Evolutionary conservation across 805 yeast genomes (phyloP).

Genomic region (Yarrowia phangngaensis): DNA sequence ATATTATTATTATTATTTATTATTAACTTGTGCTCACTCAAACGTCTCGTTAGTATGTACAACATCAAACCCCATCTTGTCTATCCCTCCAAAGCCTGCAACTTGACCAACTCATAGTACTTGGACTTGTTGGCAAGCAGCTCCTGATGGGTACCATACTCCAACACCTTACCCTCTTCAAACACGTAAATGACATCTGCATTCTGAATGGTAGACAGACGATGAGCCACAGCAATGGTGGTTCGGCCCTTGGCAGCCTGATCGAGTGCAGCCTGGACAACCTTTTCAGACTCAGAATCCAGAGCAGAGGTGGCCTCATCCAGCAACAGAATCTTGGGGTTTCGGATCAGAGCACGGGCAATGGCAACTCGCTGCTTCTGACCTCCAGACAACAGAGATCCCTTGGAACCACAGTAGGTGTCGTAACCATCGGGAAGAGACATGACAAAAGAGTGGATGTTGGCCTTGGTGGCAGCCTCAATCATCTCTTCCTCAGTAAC

Average conservation of each 20-base stretch:
- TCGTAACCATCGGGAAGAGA: constrained; percentile 59
- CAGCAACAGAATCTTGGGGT: constrained; percentile 58
- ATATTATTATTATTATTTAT: too few relatives aligned
- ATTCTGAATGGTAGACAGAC: constrained; percentile 64
- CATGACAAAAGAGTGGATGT: constrained; percentile 54
- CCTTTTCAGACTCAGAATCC: constrained; percentile 68
- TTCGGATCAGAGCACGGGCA: constrained; percentile 66
- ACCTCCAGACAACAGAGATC: constrained; percentile 64
- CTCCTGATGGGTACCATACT: constrained; percentile 53
- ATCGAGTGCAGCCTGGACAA: constrained; percentile 67
- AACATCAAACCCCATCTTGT: too few relatives aligned
- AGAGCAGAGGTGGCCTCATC: constrained; percentile 70
- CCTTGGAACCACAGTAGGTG: constrained; percentile 54
- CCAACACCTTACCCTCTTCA: constrained; percentile 58
- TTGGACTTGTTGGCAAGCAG: constrained; percentile 43
- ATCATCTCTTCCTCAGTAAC: constrained; percentile 46
- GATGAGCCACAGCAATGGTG: constrained; percentile 79
- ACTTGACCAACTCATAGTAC: constrained; percentile 42
- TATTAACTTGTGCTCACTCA: too few relatives aligned
- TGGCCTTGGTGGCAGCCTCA: constrained; percentile 50
- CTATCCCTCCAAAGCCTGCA: constrained; percentile 41
- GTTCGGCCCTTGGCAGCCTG: constrained; percentile 69
- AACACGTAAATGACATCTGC: constrained; percentile 62
- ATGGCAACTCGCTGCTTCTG: constrained; percentile 75
- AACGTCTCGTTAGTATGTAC: too few relatives aligned